Conservation (phyloP, 106 monocot genomes). For the Acorus calamus region DNA sequence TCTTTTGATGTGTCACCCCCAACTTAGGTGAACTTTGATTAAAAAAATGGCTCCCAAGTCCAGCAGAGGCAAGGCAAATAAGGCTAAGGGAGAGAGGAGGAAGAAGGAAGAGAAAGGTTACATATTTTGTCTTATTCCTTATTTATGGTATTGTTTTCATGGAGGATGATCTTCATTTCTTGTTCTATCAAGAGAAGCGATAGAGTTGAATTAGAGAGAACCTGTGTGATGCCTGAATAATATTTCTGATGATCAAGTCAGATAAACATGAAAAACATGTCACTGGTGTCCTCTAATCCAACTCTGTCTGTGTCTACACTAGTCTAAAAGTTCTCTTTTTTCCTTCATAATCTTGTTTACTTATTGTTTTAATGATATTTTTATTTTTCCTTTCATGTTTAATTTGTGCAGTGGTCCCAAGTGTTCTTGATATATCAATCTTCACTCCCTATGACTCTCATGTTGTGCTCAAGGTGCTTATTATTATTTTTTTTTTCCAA, state of each 20-base stretch:
- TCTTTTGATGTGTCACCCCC: not conserved
- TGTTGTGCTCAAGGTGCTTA: conserved; percentile 63
- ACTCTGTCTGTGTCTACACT: too few relatives aligned
- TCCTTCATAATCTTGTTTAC: not conserved
- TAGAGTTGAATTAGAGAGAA: too few relatives aligned
- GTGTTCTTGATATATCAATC: conserved; percentile 53
- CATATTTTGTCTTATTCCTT: too few relatives aligned
- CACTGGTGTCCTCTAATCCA: too few relatives aligned
- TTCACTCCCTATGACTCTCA: conserved; percentile 60
- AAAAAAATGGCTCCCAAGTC: conserved; percentile 62
- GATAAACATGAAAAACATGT: too few relatives aligned
- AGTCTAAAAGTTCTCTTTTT: not conserved
- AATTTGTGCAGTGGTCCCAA: conserved; percentile 48
- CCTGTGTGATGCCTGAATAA: too few relatives aligned
- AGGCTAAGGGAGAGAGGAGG: conserved; percentile 59
- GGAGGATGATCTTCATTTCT: not conserved
- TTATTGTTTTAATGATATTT: not conserved
- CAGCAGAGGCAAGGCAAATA: conserved; percentile 43
- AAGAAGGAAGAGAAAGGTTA: conserved; percentile 92
- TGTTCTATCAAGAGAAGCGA: not conserved
- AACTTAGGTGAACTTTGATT: not conserved
- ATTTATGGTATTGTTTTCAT: not conserved
- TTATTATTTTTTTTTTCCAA: not conserved
- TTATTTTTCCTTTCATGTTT: not conserved
- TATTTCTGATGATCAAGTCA: too few relatives aligned